A percentile compares a stretch with the other conserved stretches of the same genome.
Conservation (phyloP, 2,329 filamentous ascomycete species). For the Chalara sp. region DNA sequence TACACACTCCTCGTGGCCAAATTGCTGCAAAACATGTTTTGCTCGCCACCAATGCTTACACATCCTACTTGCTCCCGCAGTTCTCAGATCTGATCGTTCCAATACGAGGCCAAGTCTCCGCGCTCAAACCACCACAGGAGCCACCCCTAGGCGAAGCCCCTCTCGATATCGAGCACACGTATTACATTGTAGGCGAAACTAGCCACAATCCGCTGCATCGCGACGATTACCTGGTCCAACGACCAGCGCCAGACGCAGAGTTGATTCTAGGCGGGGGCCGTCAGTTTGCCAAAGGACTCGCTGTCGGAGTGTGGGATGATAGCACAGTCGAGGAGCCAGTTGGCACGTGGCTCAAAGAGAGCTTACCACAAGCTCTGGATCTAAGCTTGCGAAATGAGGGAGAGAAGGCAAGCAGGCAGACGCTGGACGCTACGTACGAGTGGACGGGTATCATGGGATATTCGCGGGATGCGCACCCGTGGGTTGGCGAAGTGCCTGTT, state of each 20-base stretch:
- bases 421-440: constrained; percentile 39
- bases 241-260: constrained; percentile 45
- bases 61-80: constrained; percentile 63
- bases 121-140: constrained; percentile 50
- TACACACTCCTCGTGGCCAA: constrained; percentile 61
- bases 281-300: constrained; percentile 42
- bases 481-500: constrained; percentile 62
- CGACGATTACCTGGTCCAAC: constrained; percentile 69
- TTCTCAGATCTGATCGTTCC: constrained; percentile 71
- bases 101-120: constrained; percentile 65
- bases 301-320: constrained; percentile 54
- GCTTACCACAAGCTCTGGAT: constrained; percentile 20
- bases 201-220: constrained; percentile 36
- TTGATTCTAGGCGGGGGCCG: constrained; percentile 69
- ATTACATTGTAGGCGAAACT: constrained; percentile 51
- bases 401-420: constrained; percentile 14
- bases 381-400: constrained; percentile 24
- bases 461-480: constrained; percentile 59
- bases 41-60: constrained; percentile 79
- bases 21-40: constrained; percentile 59
- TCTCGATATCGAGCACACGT: constrained; percentile 26
- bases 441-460: constrained; percentile 83
- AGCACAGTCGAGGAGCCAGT: constrained; percentile 44
- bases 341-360: constrained; percentile 21
- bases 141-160: constrained; percentile 7